Evolutionary conservation across 2,329 filamentous ascomycete genomes (phyloP).

Genomic region (Colletotrichum eleusines): DNA sequence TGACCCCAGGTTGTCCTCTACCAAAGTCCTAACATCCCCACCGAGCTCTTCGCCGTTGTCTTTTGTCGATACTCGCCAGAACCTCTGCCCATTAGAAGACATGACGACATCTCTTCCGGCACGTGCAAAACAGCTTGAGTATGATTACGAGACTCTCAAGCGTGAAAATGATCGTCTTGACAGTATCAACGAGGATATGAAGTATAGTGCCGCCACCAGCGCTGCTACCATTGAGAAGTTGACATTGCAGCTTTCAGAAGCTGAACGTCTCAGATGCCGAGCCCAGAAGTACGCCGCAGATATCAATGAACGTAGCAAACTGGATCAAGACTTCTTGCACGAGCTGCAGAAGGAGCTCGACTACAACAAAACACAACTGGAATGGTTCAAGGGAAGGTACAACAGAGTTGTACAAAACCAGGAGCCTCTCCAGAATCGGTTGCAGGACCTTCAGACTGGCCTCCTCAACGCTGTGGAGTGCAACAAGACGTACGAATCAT

Average conservation of each 20-base stretch:
- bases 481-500: slow-evolving; percentile 25
- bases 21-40: not conserved
- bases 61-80: slow-evolving; percentile 17
- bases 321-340: not conserved
- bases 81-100: not conserved
- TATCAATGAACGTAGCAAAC: slow-evolving; percentile 2
- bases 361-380: slow-evolving; percentile 1
- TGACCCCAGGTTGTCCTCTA: not conserved
- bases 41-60: not conserved
- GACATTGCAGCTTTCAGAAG: not conserved
- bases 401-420: not conserved
- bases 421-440: not conserved
- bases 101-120: not conserved
- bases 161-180: slow-evolving; percentile 22
- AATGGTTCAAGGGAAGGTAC: slow-evolving; percentile 26
- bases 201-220: not conserved
- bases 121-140: slow-evolving; percentile 4
- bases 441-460: slow-evolving; percentile 11
- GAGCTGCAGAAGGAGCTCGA: slow-evolving; percentile 5
- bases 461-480: slow-evolving; percentile 24
- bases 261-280: slow-evolving; percentile 8
- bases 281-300: slow-evolving; percentile 19
- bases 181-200: slow-evolving; percentile 18
- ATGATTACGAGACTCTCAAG: slow-evolving; percentile 24
- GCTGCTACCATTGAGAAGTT: slow-evolving; percentile 3